A percentile compares a stretch with the other conserved stretches of the same genome.
phyloP scores from a whole-genome alignment of 2,329 filamentous ascomycete species.

The Aspergillus sergii region DNA sequence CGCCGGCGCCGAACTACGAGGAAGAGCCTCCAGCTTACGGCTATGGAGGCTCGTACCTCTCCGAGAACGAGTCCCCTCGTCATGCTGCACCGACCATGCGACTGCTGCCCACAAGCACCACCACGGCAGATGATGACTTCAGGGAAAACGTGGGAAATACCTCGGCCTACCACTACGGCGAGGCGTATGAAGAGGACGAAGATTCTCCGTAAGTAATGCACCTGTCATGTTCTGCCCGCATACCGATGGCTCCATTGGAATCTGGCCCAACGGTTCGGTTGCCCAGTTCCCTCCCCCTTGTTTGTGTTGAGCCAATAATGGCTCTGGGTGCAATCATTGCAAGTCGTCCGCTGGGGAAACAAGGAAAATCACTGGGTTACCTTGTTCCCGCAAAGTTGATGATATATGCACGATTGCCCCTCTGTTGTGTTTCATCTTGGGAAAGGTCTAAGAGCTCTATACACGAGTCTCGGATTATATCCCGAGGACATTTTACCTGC shows the following conservation, averaged over 20 bases:
- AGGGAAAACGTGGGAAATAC: conserved; percentile 28
- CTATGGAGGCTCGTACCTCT: conserved; percentile 35
- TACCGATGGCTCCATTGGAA: conserved; percentile 16
- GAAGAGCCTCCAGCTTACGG: conserved; percentile 49
- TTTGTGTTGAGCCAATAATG: conserved; percentile 9
- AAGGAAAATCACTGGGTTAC: background rate
- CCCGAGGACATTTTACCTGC: background rate
- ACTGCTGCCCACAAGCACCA: conserved; percentile 44
- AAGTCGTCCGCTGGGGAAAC: background rate
- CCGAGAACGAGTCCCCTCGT: conserved; percentile 34
- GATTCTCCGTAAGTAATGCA: conserved; percentile 42
- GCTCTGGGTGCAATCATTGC: background rate
- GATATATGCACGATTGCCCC: background rate
- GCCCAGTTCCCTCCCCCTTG: conserved; percentile 11
- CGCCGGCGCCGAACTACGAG: conserved; percentile 38
- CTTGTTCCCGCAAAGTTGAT: background rate
- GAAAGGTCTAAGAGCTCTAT: background rate
- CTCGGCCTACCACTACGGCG: conserved; percentile 32
- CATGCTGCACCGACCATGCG: conserved; percentile 48
- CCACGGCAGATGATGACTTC: conserved; percentile 38
- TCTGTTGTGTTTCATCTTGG: background rate
- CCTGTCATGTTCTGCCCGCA: conserved; percentile 11
- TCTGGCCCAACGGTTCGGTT: background rate
- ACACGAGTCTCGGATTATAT: background rate
- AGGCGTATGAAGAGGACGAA: conserved; percentile 27